phyloP scores from a whole-genome alignment of 2,329 filamentous ascomycete species.

The Pseudocercospora eumusae region DNA sequence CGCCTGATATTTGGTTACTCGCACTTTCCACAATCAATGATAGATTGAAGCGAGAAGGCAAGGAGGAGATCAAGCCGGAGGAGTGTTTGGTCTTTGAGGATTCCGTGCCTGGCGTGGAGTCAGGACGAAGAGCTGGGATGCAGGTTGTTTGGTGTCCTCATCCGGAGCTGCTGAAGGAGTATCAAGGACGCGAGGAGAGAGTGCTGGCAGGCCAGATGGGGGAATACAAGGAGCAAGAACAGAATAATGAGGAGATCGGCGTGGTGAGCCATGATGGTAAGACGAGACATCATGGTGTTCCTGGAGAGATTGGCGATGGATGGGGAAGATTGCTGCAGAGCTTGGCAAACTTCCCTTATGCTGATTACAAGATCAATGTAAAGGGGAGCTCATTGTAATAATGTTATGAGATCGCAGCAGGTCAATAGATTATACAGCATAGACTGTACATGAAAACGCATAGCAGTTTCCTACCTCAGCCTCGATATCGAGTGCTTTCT shows the following conservation, averaged over 20 bases:
- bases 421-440: neutral
- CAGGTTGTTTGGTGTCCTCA: slow-evolving; percentile 92
- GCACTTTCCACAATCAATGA: slow-evolving; percentile 84
- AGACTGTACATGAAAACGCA: neutral
- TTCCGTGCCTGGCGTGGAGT: slow-evolving; percentile 87
- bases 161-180: slow-evolving; percentile 73
- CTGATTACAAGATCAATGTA: slow-evolving; percentile 57
- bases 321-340: slow-evolving; percentile 57
- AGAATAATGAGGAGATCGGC: slow-evolving; percentile 36
- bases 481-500: neutral
- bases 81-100: slow-evolving; percentile 98
- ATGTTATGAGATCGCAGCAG: neutral
- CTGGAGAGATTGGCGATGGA: slow-evolving; percentile 61
- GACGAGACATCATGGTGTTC: slow-evolving; percentile 47
- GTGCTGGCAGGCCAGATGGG: slow-evolving; percentile 82
- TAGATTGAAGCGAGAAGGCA: slow-evolving; percentile 59
- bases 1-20: slow-evolving; percentile 90
- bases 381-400: slow-evolving; percentile 23
- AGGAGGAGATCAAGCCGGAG: slow-evolving; percentile 68
- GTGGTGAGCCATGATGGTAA: slow-evolving; percentile 23
- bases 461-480: neutral
- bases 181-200: slow-evolving; percentile 71
- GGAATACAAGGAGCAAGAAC: slow-evolving; percentile 60
- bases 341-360: slow-evolving; percentile 62
- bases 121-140: slow-evolving; percentile 89